Base-by-base conservation (phyloP, 257 asterid species). In the Anisodus acutangulus region DNA sequence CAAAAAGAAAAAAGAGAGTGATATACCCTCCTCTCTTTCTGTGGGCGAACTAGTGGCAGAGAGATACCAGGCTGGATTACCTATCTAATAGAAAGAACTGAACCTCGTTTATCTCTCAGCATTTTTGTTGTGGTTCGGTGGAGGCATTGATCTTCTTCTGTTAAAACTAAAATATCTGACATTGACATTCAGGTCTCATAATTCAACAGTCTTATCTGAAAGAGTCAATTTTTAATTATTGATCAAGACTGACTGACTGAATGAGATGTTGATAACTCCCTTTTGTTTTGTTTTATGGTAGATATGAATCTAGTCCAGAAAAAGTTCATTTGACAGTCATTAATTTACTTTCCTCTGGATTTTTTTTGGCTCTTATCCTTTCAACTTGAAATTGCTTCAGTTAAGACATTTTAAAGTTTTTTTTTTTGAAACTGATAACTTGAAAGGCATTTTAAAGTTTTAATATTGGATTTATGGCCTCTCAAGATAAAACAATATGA, bases 401-500 rank as follows among this genome's bases (percentile, higher is more conserved):
- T 58, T 58, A 17, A 17, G 22, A 58, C 64, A 58, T 16, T 58
- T 15, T 58, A 7, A 58, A 58, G 6, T 58, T 4, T 41, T 41
- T 1, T 31, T 31, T 31, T 31, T 31, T 31, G 35, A 31, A 31
- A 31, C 35, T 31, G 35, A 31, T 31, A 31, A 31, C 35, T 31
- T 31, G 35, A 17, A 31, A 17, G 22, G 16, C 64, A 58, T 16
- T 58, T 15, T 58, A 17, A 58, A 58, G 6, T 58, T 4, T 41
- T 41, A 31, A 41, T 3, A 41, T 41, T 58, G 9, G 16, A 58
- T 16, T 16, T 58, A 58, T 15, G 64, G 64, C 22, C 64, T 17
- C 64, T 17, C n/a, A 31, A 31, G 6, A 69, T 71, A 80, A 82
- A 78, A 82, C 31, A 82, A 8, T 74, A 58, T 70, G 54, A 35